Percentiles rank a stretch among this genome's conserved stretches.
Evolutionary conservation across 306 rosid genomes (phyloP).

Genomic region (Sindora glabra): DNA sequence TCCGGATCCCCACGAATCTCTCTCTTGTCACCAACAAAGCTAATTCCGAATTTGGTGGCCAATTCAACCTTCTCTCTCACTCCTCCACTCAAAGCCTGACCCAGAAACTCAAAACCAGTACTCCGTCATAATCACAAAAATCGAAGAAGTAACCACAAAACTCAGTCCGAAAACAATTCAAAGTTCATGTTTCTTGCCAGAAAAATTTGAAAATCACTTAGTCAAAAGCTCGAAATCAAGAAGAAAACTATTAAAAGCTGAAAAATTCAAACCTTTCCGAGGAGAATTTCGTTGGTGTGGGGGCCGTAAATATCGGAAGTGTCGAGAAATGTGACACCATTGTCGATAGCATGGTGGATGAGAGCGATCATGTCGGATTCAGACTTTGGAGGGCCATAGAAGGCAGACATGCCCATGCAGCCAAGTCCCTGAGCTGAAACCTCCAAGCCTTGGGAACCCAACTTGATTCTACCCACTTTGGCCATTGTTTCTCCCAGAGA

Average conservation of each 20-base stretch:
- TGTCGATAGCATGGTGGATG: conserved; percentile 45
- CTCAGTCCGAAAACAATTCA: too few species aligned
- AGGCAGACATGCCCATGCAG: conserved; percentile 63
- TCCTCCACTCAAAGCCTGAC: conserved; percentile 37
- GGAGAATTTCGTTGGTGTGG: conserved; percentile 17
- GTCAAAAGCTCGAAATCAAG: too few species aligned
- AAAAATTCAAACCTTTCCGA: conserved; percentile 21
- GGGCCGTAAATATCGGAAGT: conserved; percentile 56
- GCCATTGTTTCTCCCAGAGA: too few species aligned
- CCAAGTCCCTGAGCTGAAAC: conserved; percentile 55
- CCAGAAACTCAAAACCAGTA: too few species aligned
- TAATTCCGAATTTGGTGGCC: conserved; percentile 54
- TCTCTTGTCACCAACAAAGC: neutral
- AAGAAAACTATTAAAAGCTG: too few species aligned
- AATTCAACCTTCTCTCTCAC: conserved; percentile 37
- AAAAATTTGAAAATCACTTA: neutral
- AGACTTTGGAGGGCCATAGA: conserved; percentile 62
- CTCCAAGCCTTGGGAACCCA: conserved; percentile 42
- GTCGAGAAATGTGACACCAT: conserved; percentile 63
- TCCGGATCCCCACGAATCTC: conserved; percentile 51
- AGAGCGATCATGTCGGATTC: conserved; percentile 58
- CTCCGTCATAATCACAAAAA: too few species aligned
- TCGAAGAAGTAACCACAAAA: too few species aligned
- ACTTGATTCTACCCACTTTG: conserved; percentile 27
- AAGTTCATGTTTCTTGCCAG: too few species aligned